phyloP scores from a whole-genome alignment of 345 rosid genomes.

The Eucalyptus urophylla region DNA sequence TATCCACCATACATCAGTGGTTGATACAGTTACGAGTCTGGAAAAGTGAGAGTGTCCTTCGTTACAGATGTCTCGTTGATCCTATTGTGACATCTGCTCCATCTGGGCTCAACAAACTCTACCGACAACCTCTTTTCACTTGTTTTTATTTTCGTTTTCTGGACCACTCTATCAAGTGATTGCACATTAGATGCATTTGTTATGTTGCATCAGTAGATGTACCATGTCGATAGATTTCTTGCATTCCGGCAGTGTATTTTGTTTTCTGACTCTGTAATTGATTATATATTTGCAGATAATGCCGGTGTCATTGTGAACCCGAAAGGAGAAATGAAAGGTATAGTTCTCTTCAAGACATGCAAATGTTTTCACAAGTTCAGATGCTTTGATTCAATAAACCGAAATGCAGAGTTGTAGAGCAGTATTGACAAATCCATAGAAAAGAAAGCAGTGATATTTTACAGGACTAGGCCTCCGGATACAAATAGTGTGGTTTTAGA shows the following conservation, averaged over 20 bases:
- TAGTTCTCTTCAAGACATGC: neutral
- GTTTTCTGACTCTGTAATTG: neutral
- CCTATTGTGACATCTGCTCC: slow-evolving; percentile 56
- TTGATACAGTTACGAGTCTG: slow-evolving; percentile 71
- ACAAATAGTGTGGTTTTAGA: neutral
- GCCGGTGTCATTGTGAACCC: slow-evolving; percentile 96
- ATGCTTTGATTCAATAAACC: neutral
- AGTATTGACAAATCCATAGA: neutral
- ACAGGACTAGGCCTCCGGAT: neutral
- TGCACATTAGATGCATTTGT: neutral
- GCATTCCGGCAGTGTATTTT: neutral
- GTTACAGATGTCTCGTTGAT: slow-evolving; percentile 38
- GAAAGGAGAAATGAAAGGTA: slow-evolving; percentile 96
- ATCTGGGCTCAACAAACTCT: slow-evolving; percentile 35
- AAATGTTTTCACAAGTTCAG: neutral
- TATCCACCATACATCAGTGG: slow-evolving; percentile 20
- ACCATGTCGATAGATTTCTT: neutral
- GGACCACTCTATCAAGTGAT: neutral
- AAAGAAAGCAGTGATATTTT: neutral
- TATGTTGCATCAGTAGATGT: neutral
- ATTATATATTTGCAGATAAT: slow-evolving; percentile 44
- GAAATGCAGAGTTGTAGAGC: neutral
- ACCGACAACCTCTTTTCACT: neutral
- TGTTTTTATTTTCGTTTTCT: neutral
- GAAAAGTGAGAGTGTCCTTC: slow-evolving; percentile 31